Evolutionary conservation across 805 yeast genomes (phyloP).

Genomic region (Metschnikowia amazonensis): DNA sequence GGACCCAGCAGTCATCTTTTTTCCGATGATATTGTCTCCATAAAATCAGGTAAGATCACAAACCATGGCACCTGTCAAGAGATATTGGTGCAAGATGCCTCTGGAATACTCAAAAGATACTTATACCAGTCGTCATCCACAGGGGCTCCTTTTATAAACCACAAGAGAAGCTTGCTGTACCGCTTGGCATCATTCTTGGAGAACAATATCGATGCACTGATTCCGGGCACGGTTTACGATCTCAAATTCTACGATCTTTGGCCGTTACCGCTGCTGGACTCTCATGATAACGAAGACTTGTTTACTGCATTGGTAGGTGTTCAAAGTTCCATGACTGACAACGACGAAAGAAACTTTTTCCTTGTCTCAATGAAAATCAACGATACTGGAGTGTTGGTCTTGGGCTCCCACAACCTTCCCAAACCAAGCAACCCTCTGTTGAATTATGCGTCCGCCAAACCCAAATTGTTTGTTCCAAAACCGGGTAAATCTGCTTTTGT

Average conservation of each 20-base stretch:
- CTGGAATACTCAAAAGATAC: slow-evolving; percentile 36
- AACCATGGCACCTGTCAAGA: slow-evolving; percentile 46
- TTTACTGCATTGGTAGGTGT: slow-evolving; percentile 14
- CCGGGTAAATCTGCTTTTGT: slow-evolving; percentile 61
- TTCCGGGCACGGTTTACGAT: slow-evolving; percentile 48
- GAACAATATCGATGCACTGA: slow-evolving; percentile 40
- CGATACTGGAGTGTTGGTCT: slow-evolving; percentile 48
- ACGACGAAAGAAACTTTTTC: slow-evolving; percentile 31
- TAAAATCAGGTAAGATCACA: slow-evolving; percentile 50
- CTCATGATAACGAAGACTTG: slow-evolving; percentile 6
- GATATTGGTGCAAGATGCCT: slow-evolving; percentile 43
- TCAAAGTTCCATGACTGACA: slow-evolving; percentile 11
- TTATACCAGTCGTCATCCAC: slow-evolving; percentile 27
- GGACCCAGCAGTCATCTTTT: slow-evolving; percentile 14
- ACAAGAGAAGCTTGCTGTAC: slow-evolving; percentile 28
- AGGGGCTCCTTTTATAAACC: slow-evolving; percentile 27
- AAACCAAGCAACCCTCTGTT: slow-evolving; percentile 24
- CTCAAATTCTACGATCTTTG: slow-evolving; percentile 61
- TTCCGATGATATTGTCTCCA: slow-evolving; percentile 52
- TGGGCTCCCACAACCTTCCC: slow-evolving; percentile 64
- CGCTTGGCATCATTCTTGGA: slow-evolving; percentile 28
- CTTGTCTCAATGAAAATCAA: slow-evolving; percentile 53
- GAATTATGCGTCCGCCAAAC: slow-evolving; percentile 23
- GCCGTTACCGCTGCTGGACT: slow-evolving; percentile 34
- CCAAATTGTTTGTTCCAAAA: slow-evolving; percentile 52